Percentiles rank a stretch among this genome's conserved stretches.
phyloP scores from a whole-genome alignment of 768 basidiomycete genomes.

The Dacryopinax primogenitus region DNA sequence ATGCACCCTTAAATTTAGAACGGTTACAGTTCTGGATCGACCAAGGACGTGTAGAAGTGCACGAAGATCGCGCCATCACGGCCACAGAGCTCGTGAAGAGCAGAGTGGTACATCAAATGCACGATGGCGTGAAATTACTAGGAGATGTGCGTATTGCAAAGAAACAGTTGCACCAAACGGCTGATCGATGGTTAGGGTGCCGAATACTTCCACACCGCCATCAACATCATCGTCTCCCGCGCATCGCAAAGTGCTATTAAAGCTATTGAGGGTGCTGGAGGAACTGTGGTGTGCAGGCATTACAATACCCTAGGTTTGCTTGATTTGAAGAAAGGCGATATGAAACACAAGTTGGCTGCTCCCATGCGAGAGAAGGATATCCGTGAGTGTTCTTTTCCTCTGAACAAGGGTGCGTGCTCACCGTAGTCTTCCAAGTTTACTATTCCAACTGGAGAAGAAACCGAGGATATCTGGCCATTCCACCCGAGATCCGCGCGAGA shows the following conservation, averaged over 20 bases:
- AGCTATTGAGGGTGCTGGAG: slow-evolving; percentile 71
- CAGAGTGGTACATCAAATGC: slow-evolving; percentile 75
- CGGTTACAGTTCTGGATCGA: slow-evolving; percentile 86
- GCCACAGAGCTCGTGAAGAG: slow-evolving; percentile 72
- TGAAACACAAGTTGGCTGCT: slow-evolving; percentile 57
- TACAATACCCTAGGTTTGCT: slow-evolving; percentile 77
- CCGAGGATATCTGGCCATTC: slow-evolving; percentile 47
- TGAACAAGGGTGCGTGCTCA: slow-evolving; percentile 12
- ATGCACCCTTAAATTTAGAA: slow-evolving; percentile 75
- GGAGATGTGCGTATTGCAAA: slow-evolving; percentile 47
- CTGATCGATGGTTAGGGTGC: slow-evolving; percentile 41
- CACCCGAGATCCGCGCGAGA: neutral
- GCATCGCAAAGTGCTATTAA: slow-evolving; percentile 77
- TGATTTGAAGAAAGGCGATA: slow-evolving; percentile 59
- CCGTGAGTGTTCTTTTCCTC: slow-evolving; percentile 35
- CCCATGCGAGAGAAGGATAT: slow-evolving; percentile 82
- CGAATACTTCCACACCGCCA: slow-evolving; percentile 48
- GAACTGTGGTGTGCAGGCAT: slow-evolving; percentile 77
- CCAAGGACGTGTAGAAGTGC: slow-evolving; percentile 63
- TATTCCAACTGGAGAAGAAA: slow-evolving; percentile 53
- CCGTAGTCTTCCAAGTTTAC: slow-evolving; percentile 42
- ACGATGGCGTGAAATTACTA: slow-evolving; percentile 84
- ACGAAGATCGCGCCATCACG: slow-evolving; percentile 73
- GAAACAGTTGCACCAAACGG: slow-evolving; percentile 3
- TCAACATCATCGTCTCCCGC: slow-evolving; percentile 71